Percentiles rank a stretch among this genome's conserved stretches.
These are phyloP conservation scores for Chlorella sp. DNA, from an alignment of 139 green algal species.

Conservation along the genomic window DNA sequence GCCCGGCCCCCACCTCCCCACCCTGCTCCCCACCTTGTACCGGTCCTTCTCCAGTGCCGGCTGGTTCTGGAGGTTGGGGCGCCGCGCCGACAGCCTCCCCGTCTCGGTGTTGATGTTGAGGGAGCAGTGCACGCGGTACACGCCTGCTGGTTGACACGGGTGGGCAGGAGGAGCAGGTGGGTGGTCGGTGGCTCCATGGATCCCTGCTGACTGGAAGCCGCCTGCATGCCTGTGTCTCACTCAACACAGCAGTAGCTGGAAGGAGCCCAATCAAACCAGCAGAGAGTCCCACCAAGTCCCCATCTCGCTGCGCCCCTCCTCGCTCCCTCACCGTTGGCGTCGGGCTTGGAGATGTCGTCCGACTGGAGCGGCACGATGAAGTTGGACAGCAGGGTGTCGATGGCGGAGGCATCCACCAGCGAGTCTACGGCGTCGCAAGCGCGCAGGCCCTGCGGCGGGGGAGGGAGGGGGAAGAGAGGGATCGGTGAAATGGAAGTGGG, in stretches of 20 bases:
- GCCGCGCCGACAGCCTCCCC: constrained; percentile 87
- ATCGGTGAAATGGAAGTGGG: too few species aligned
- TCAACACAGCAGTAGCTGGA: too few species aligned
- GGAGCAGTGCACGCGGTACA: constrained; percentile 90
- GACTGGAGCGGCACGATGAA: constrained; percentile 97
- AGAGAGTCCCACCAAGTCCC: not conserved
- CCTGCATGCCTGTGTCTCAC: too few species aligned
- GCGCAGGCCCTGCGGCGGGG: constrained; percentile 59
- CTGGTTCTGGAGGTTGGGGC: constrained; percentile 99
- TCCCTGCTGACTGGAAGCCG: too few species aligned
- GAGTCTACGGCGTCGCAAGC: constrained; percentile 89
- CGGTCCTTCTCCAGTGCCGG: constrained; percentile 98
- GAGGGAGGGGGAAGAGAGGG: too few species aligned
- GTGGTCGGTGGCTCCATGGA: too few species aligned
- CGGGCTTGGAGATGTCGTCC: constrained; percentile 68
- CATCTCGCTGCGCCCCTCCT: not conserved
- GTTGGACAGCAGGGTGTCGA: constrained; percentile 94
- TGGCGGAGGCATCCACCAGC: constrained; percentile 84
- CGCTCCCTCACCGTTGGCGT: constrained; percentile 13
- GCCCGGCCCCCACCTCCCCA: too few species aligned
- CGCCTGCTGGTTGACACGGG: not conserved
- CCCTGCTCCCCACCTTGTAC: constrained; percentile 78
- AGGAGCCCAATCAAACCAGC: not conserved
- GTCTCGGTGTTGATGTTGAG: constrained; percentile 99
- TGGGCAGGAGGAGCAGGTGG: not conserved